Percentiles rank a stretch among this genome's conserved stretches.
phyloP scores from a whole-genome alignment of 768 basidiomycete species.

The Termitomyces titanicus region DNA sequence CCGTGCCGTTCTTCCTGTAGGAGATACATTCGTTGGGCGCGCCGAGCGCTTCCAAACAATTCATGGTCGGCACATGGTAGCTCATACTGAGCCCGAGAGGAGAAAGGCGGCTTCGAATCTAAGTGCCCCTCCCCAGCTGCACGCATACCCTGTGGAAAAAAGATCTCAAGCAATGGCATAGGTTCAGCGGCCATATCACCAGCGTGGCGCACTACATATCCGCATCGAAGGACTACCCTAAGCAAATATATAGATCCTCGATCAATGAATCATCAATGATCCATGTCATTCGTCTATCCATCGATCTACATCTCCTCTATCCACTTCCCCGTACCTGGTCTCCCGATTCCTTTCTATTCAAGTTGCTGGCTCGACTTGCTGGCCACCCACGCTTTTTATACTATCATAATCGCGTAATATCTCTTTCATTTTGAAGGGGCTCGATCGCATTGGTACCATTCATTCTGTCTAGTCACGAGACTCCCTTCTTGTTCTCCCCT shows the following conservation, averaged over 20 bases:
- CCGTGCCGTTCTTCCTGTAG: neutral
- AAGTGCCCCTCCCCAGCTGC: neutral
- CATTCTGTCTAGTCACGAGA: neutral
- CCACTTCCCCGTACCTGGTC: neutral
- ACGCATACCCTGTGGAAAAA: neutral
- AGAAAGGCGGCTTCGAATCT: neutral
- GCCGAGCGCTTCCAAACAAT: conserved; percentile 8
- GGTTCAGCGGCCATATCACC: neutral
- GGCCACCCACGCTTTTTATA: neutral
- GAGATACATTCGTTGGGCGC: neutral
- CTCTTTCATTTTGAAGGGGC: neutral
- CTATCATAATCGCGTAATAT: neutral
- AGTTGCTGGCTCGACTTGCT: neutral
- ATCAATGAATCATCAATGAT: neutral
- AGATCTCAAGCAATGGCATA: neutral
- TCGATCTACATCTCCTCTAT: neutral
- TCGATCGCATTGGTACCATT: neutral
- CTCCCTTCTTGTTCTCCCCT: no score
- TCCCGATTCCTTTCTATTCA: neutral
- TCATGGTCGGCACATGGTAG: conserved; percentile 2
- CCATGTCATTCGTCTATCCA: neutral
- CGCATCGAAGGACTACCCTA: neutral
- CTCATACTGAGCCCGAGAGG: neutral
- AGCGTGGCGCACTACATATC: neutral
- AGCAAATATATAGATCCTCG: neutral